Evolutionary conservation across 768 basidiomycete genomes (phyloP).

Genomic region (Amanita thiersii): DNA sequence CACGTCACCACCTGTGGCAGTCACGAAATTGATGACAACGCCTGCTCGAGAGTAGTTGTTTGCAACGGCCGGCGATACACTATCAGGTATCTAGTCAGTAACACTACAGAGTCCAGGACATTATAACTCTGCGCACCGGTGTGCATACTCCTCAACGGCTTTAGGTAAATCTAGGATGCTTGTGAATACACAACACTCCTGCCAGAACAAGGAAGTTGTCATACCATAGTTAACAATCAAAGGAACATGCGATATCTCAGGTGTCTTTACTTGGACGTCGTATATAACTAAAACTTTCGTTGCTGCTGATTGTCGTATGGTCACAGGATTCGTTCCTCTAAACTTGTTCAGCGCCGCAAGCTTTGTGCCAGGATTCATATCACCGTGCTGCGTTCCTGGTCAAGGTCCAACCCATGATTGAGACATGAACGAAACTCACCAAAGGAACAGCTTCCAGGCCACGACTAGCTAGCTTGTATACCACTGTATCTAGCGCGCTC

Average conservation of each 20-base stretch:
- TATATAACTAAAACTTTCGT: conserved; percentile 86
- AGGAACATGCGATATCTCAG: conserved; percentile 85
- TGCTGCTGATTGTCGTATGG: conserved; percentile 50
- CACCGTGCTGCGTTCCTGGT: conserved; percentile 59
- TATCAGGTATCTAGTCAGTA: conserved; percentile 26
- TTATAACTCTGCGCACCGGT: conserved; percentile 48
- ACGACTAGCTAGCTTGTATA: conserved; percentile 82
- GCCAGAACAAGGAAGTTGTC: neutral
- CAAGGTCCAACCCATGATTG: conserved; percentile 12
- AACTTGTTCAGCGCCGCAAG: conserved; percentile 82
- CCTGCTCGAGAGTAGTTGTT: conserved; percentile 81
- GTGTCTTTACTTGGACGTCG: conserved; percentile 86
- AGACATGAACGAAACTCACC: conserved; percentile 38
- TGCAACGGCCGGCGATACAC: conserved; percentile 84
- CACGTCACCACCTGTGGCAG: conserved; percentile 94
- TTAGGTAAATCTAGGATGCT: conserved; percentile 70
- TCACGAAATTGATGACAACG: conserved; percentile 93
- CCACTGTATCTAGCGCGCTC: conserved; percentile 79
- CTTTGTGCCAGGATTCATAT: conserved; percentile 82
- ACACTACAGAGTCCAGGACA: conserved; percentile 4
- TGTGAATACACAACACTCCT: conserved; percentile 9
- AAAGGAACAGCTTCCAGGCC: conserved; percentile 85
- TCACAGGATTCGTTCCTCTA: conserved; percentile 44
- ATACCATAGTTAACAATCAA: conserved; percentile 92
- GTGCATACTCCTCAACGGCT: conserved; percentile 96